Evolutionary conservation across 1,284 basidiomycete genomes (phyloP), one percentile per base, ranked within the genome.

Genomic region (Trichosporon coremiiforme): DNA sequence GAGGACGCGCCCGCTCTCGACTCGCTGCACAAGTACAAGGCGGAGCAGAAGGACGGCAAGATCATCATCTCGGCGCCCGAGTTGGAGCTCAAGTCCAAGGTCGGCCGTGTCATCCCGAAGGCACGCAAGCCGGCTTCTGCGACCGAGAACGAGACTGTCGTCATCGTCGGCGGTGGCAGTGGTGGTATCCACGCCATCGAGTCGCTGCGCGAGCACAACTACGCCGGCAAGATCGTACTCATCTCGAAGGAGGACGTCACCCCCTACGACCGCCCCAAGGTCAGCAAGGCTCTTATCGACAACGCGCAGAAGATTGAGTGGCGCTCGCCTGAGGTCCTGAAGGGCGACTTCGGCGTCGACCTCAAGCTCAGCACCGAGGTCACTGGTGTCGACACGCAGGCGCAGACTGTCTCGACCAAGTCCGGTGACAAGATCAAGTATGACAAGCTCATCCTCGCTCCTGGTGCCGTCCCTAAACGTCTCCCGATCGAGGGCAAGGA

Each of bases 1-100:
- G 94, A 97, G 86, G 94, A 98, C 81, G 91, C 94, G 0, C 95
- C 95, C 8, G 95, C 93, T 10, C 90, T 94, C 22, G 87, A 89
- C 78, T 89, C 90, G n/a, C 83, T 98, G 62, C 91, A 94, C 82
- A 89, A 89, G 2, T 96, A 94, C 87, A 88, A 90, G 72, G 88
- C 89, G 0, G 85, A 89, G 70, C 85, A 92, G 38, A 85, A 87
- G n/a, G 82, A 84, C 67, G 84, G 83, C 62, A 90, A 93, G 81
- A 91, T 97, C 66, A 86, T 89, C 75, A 93, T 98, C 38, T 90
- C 90, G 0, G 94, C 93, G 7, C 87, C 88, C 10, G 84, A 87
- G 31, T 85, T 87, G 73, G 91, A 91, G n/a, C 83, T 89, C 71
- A 91, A 91, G 79, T 86, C 86, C 38, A 91, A 92, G 77, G 87